Conservation (phyloP, 2,329 filamentous ascomycete genomes). For the Byssochlamys sp. region DNA sequence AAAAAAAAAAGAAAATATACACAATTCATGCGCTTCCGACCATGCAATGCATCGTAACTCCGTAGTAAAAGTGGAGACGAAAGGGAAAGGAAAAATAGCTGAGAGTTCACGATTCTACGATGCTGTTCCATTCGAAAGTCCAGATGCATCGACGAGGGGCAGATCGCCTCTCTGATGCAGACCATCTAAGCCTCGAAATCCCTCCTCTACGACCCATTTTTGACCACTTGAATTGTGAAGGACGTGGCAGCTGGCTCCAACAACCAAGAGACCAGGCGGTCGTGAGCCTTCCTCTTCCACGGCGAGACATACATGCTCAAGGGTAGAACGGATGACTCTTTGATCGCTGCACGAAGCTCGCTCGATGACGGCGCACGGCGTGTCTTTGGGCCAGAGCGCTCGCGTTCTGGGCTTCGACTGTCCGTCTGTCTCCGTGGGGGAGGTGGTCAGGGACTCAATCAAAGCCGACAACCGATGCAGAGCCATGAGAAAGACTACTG, state of each 20-base stretch:
- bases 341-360: slow-evolving; percentile 90
- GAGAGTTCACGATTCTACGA: neutral
- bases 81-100: neutral
- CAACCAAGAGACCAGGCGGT: slow-evolving; percentile 78
- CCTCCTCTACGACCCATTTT: slow-evolving; percentile 79
- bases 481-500: slow-evolving; percentile 90
- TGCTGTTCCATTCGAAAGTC: neutral
- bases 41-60: neutral
- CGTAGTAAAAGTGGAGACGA: neutral
- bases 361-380: slow-evolving; percentile 87
- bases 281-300: slow-evolving; percentile 82
- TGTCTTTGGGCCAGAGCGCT: slow-evolving; percentile 57
- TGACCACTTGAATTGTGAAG: slow-evolving; percentile 52
- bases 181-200: slow-evolving; percentile 63
- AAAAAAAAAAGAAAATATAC: neutral
- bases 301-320: slow-evolving; percentile 67
- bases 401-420: slow-evolving; percentile 8
- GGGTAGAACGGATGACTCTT: slow-evolving; percentile 76
- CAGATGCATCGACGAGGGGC: slow-evolving; percentile 6
- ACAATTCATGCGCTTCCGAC: neutral
- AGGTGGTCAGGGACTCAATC: slow-evolving; percentile 55
- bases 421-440: slow-evolving; percentile 17
- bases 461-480: slow-evolving; percentile 72
- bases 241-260: slow-evolving; percentile 74
- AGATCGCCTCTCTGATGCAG: slow-evolving; percentile 23